Conservation (phyloP, 2,329 filamentous ascomycete species). For the Hymenoscyphus linearis region DNA sequence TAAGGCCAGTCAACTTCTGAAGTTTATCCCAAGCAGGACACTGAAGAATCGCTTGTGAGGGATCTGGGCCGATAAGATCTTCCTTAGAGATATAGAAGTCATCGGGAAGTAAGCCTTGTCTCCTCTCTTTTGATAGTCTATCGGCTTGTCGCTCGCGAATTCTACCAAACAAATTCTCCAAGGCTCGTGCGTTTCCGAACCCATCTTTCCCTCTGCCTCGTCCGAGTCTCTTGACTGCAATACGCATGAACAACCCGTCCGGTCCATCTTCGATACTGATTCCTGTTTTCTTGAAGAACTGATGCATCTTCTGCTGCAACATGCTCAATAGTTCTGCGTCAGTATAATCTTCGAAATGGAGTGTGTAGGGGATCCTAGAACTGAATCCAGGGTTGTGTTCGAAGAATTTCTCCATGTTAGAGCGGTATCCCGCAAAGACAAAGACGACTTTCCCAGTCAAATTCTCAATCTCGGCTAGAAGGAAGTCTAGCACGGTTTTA, state of each 20-base stretch:
- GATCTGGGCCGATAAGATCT: conserved; percentile 68
- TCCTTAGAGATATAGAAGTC: conserved; percentile 57
- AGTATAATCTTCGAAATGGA: conserved; percentile 65
- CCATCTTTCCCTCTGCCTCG: conserved; percentile 57
- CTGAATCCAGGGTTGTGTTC: conserved; percentile 66
- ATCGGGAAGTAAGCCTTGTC: conserved; percentile 38
- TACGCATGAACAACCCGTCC: conserved; percentile 57
- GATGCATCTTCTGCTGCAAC: conserved; percentile 47
- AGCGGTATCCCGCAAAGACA: conserved; percentile 67
- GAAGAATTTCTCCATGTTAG: conserved; percentile 73
- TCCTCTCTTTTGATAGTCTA: conserved; percentile 46
- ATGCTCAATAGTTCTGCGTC: conserved; percentile 62
- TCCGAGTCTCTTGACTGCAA: conserved; percentile 57
- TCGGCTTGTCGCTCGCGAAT: conserved; percentile 55
- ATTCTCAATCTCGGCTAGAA: conserved; percentile 70
- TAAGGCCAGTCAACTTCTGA: conserved; percentile 52
- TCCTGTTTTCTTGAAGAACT: conserved; percentile 41
- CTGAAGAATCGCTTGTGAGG: conserved; percentile 44
- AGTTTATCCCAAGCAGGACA: conserved; percentile 55
- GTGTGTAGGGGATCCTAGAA: conserved; percentile 60
- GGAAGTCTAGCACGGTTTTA: conserved; percentile 59
- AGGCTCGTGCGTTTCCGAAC: conserved; percentile 67
- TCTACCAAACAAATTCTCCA: conserved; percentile 55
- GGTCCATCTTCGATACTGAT: conserved; percentile 58
- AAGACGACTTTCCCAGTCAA: conserved; percentile 64